Base-by-base conservation (phyloP, 2,329 filamentous ascomycete genomes). In the Coleophoma eucalyptorum region DNA sequence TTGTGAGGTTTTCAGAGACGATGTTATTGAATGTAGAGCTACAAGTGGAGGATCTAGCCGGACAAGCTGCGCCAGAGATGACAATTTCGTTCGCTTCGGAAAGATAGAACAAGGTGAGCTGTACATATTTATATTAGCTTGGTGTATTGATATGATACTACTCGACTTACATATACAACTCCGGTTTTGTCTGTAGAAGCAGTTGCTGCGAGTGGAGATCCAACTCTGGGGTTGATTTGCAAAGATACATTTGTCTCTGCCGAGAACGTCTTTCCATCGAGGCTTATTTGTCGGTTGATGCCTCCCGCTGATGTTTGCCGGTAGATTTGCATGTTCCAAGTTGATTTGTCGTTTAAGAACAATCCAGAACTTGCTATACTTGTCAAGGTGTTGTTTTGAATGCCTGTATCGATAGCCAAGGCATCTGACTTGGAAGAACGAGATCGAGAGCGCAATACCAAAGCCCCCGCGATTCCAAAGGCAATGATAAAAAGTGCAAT, bases 51-150 rank as follows among this genome's bases (percentile, higher is more conserved):
- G 53, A 52, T 13, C 43, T 46, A 19, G 51, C 42, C 19, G 54
- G 42, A 34, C 58, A 60, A 12, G 56, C 55, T 37, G 58, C 46
- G 5, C 52, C 52, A 10, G 52, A 56, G 52, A 60, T 58, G 0
- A 56, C 52, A n/a, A 58, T 50, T 20, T 55, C 54, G 35, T 56
- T 55, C 3, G 31, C 33, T 5, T 52, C 51, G 2, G 58, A 57
- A 3, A 60, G 43, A 33, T 60, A 60, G 47, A 60, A 60, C 4
- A 60, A 32, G 26, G 55, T 58, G 16, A 60, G 41, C 57, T 59
- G 26, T 8, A 42, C 10, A 19, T 4, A 11, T 20, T 45, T 33
- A 8, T 11, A 21, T 48, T 31, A 49, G 40, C 44, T 41, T n/a
- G 11, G 26, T 26, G 43, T 20, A 31, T 10, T 12, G 11, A 34